A percentile compares a stretch with the other conserved stretches of the same genome.
phyloP scores from a whole-genome alignment of 352 stramenopile genomes.

The Phytopythium oedochilum region DNA sequence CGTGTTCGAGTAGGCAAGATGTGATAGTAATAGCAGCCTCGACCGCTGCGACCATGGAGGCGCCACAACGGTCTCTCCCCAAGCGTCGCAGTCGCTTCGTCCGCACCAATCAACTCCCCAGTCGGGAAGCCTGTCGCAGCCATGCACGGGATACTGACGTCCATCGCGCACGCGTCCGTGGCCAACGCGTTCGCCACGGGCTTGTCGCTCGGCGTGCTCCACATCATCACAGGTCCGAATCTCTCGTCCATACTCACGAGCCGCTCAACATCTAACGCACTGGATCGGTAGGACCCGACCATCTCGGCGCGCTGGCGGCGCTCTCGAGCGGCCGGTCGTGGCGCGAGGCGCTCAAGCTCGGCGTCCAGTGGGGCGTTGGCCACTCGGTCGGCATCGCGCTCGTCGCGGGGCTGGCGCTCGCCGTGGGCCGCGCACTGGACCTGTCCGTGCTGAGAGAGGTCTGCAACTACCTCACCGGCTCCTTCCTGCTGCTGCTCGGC shows the following conservation, averaged over 20 bases:
- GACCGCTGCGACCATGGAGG: no score
- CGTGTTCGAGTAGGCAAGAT: conserved; percentile 55
- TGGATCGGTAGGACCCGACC: conserved; percentile 85
- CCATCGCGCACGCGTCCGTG: conserved; percentile 22
- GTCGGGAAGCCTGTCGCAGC: no score
- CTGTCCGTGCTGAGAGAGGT: conserved; percentile 22
- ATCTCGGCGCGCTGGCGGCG: conserved; percentile 84
- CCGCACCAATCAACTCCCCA: not conserved
- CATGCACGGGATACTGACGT: not conserved
- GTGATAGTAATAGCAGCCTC: no score
- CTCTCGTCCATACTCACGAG: not conserved
- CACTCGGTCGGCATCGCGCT: conserved; percentile 84
- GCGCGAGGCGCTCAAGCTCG: conserved; percentile 62
- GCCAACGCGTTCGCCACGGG: conserved; percentile 27
- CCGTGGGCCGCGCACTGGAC: conserved; percentile 31
- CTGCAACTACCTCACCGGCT: conserved; percentile 62
- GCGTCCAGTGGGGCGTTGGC: conserved; percentile 84
- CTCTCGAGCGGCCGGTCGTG: conserved; percentile 70
- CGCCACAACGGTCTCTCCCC: not conserved
- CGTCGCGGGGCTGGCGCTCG: conserved; percentile 50
- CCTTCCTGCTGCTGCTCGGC: conserved; percentile 59
- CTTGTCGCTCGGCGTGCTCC: conserved; percentile 39
- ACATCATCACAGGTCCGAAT: conserved; percentile 43
- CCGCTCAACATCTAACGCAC: not conserved
- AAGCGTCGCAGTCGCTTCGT: not conserved